phyloP scores from a whole-genome alignment of 768 basidiomycete species.

The Galerina marginata region DNA sequence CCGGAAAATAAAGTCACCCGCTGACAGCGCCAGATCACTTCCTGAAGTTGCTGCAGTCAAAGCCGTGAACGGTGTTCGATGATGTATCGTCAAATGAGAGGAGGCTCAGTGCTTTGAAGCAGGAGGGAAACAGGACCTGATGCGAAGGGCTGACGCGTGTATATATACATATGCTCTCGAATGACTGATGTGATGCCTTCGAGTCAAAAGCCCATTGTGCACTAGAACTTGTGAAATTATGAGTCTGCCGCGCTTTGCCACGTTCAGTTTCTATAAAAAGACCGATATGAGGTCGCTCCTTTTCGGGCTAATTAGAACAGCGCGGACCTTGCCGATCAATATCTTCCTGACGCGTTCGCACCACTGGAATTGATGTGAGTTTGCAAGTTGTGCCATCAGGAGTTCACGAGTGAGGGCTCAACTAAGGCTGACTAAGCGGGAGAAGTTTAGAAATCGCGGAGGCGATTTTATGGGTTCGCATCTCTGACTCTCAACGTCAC shows the following conservation, averaged over 20 bases:
- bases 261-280: slow-evolving; percentile 10
- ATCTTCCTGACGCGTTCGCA: slow-evolving; percentile 7
- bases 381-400: too few relatives aligned
- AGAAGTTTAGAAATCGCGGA: too few relatives aligned
- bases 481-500: too few relatives aligned
- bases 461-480: too few relatives aligned
- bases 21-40: background rate
- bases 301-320: slow-evolving; percentile 16
- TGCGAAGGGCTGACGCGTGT: background rate
- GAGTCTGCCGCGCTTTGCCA: slow-evolving; percentile 11
- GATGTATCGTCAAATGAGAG: background rate
- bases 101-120: background rate
- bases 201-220: slow-evolving; percentile 20
- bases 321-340: background rate
- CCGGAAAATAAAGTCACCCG: background rate
- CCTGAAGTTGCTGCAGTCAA: background rate
- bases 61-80: background rate
- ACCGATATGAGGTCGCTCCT: slow-evolving; percentile 9
- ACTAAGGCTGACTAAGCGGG: too few relatives aligned
- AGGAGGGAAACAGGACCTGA: background rate
- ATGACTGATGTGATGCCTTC: slow-evolving; percentile 5
- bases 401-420: too few relatives aligned
- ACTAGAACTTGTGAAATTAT: slow-evolving; percentile 6
- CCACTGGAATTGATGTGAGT: slow-evolving; percentile 1
- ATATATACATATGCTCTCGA: slow-evolving; percentile 8